Conservation (phyloP, 2,329 filamentous ascomycete species). For the Paracorniculantispora psalliotae region DNA sequence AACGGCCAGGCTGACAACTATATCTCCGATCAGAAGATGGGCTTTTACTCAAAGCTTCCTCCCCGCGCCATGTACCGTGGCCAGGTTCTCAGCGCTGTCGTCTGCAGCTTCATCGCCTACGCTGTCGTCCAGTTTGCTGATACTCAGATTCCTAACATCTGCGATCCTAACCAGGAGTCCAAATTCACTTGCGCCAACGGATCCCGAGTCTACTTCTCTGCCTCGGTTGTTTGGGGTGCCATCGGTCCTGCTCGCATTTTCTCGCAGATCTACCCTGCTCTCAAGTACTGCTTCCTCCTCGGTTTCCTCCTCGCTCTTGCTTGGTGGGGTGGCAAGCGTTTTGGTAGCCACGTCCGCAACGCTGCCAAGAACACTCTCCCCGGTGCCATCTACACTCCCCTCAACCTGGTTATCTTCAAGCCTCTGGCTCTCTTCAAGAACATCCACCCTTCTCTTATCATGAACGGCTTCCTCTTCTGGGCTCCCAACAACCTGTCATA, state of each 20-base stretch:
- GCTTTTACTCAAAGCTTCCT: slow-evolving; percentile 29
- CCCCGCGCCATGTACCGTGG: slow-evolving; percentile 30
- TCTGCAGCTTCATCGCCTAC: slow-evolving; percentile 35
- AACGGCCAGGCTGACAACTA: slow-evolving; percentile 38
- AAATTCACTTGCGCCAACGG: slow-evolving; percentile 25
- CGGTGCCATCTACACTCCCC: slow-evolving; percentile 14
- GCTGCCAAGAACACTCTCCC: slow-evolving; percentile 4
- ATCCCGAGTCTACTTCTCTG: slow-evolving; percentile 29
- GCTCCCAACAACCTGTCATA: slow-evolving; percentile 39
- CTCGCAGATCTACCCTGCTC: slow-evolving; percentile 18
- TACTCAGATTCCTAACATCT: slow-evolving; percentile 25
- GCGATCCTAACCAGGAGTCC: slow-evolving; percentile 28
- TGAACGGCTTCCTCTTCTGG: slow-evolving; percentile 39
- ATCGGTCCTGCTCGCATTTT: slow-evolving; percentile 32
- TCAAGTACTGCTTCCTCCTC: slow-evolving; percentile 17
- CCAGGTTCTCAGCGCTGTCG: slow-evolving; percentile 37
- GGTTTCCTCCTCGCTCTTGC: slow-evolving; percentile 28
- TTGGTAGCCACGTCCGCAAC: slow-evolving; percentile 30
- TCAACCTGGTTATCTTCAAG: slow-evolving; percentile 22
- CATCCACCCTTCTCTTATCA: slow-evolving; percentile 35
- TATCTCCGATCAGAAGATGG: slow-evolving; percentile 30
- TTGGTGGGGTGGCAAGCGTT: slow-evolving; percentile 62
- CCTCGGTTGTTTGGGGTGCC: slow-evolving; percentile 26
- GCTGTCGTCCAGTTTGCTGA: slow-evolving; percentile 34
- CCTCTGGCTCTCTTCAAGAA: slow-evolving; percentile 27